These are phyloP conservation scores for Wallacemonas rigidus DNA, from an alignment of 208 protist species.

Conservation along the genomic window DNA sequence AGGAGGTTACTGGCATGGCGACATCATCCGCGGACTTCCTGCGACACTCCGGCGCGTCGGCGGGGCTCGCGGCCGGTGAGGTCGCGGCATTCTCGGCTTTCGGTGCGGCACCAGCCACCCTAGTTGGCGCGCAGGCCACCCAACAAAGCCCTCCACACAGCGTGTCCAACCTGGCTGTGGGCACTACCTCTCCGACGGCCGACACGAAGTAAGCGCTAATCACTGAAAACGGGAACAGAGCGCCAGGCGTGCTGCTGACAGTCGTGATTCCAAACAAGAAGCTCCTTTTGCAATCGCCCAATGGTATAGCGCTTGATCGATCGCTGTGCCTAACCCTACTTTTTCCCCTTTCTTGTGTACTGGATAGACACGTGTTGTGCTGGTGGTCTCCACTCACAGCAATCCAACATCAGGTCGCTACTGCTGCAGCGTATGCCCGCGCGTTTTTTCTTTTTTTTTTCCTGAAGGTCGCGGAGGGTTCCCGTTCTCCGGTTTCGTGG, in stretches of 20 bases:
- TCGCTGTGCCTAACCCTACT: no score
- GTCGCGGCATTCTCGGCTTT: constrained; percentile 11
- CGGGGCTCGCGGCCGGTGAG: background rate
- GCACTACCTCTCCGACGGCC: background rate
- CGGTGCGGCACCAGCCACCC: background rate
- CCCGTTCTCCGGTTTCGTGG: no score
- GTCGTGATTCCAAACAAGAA: no score
- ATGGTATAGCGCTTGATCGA: no score
- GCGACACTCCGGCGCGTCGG: background rate
- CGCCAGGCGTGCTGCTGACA: no score
- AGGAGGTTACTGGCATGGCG: background rate
- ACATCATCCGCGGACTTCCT: background rate
- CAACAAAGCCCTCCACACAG: background rate
- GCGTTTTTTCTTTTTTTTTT: background rate
- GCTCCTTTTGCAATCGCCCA: no score
- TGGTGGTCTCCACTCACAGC: no score
- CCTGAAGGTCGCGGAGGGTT: background rate
- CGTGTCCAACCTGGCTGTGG: background rate
- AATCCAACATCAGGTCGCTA: no score
- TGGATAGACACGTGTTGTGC: no score
- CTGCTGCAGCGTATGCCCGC: background rate
- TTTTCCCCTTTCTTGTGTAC: background rate
- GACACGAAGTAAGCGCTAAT: background rate
- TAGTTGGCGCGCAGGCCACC: background rate
- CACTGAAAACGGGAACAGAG: no score